Base-by-base conservation (phyloP, 495 filamentous ascomycete genomes). In the Annulohypoxylon nitens region DNA sequence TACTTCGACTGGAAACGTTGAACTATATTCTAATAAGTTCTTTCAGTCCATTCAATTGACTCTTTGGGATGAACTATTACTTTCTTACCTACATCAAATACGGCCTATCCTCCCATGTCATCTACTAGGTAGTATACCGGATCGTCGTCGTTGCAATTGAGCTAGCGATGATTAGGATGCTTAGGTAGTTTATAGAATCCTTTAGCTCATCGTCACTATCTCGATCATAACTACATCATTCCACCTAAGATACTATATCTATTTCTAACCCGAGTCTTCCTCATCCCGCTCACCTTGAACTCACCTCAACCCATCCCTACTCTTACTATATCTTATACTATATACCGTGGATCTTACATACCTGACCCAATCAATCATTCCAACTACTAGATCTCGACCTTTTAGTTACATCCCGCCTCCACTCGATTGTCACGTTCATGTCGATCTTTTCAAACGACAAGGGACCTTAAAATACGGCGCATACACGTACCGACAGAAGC, bases 221-320 rank as follows among this genome's bases (percentile, higher is more conserved):
- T 30, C 30, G 30, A 39, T 43, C 39, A 73, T 73, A 69, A 25
- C 61, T 67, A 70, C 65, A 69, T 74, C 71, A 74, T 69, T 45
- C 50, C 60, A 69, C 61, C 47, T 60, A 3, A 51, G 62, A 59
- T 54, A 48, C 48, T 26, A 59, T 4, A 64, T 16, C 53, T 54
- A 59, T 43, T 48, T 54, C 43, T 43, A 39, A 36, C 51, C 26
- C 45, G 8, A 53, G 6, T 58, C 26, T 61, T n/a, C 41, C 20
- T 47, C 41, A 50, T 47, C 45, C 26, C 9, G 20, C 39, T 55
- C 18, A 48, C 39, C 34, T 62, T 62, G 20, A 57, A 37, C 16
- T 34, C 25, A 33, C 51, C 25, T 55, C 26, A 33, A 54, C 25
- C 50, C 23, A 57, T 30, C 14, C 20, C 2, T 9, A 9, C 8